Percentiles rank a stretch among this genome's conserved stretches.
Conservation (phyloP, 306 rosid genomes). For the Sechiopsis laciniata region DNA sequence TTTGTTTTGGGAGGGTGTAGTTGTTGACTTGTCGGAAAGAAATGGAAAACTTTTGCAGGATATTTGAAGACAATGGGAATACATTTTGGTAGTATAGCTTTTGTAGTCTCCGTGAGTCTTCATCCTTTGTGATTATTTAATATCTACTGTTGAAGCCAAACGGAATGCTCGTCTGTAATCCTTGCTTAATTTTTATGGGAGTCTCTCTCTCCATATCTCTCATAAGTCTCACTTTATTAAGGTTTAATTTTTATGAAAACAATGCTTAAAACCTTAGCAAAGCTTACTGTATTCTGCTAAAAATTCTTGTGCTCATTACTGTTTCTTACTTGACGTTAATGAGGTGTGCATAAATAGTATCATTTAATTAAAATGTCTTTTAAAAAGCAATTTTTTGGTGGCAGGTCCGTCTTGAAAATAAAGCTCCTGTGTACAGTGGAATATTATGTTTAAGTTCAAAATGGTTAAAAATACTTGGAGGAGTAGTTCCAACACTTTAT, state of each 20-base stretch:
- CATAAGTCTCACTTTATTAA: background rate
- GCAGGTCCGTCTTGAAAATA: slow-evolving; percentile 75
- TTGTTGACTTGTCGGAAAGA: background rate
- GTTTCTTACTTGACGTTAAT: background rate
- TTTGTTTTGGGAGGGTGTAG: background rate
- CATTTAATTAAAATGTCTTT: slow-evolving; percentile 1
- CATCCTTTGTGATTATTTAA: background rate
- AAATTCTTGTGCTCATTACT: background rate
- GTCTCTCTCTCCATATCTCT: background rate
- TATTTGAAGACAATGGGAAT: background rate
- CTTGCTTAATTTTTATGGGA: background rate
- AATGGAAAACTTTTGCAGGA: background rate
- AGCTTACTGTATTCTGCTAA: slow-evolving; percentile 7
- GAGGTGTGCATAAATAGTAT: background rate
- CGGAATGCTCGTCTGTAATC: background rate
- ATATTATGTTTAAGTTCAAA: slow-evolving; percentile 65
- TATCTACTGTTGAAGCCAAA: background rate
- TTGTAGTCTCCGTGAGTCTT: background rate
- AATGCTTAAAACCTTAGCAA: background rate
- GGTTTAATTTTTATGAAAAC: background rate
- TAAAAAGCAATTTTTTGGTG: slow-evolving; percentile 22
- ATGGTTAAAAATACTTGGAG: slow-evolving; percentile 66
- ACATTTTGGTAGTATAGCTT: background rate
- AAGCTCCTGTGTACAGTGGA: slow-evolving; percentile 51
- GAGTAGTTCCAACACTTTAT: slow-evolving; percentile 67